Conservation (phyloP, 352 stramenopile genomes). For the Phytopythium litorale region DNA sequence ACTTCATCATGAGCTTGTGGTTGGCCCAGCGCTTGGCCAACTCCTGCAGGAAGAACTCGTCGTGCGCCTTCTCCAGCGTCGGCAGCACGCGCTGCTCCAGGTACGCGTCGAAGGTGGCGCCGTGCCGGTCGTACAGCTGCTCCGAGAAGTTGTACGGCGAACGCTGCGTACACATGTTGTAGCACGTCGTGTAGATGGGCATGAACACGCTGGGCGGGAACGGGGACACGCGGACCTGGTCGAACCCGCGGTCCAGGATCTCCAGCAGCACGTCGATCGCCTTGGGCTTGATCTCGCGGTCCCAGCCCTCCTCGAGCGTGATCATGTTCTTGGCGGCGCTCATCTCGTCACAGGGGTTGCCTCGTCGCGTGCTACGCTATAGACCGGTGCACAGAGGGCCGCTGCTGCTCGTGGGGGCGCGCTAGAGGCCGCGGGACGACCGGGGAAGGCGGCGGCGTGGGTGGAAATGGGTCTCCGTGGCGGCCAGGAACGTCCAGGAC, state of each 20-base stretch:
- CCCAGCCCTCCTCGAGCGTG: slow-evolving; percentile 82
- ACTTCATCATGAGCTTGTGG: slow-evolving; percentile 99
- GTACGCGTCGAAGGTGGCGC: slow-evolving; percentile 87
- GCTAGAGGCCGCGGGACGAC: not conserved
- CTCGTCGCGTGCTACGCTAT: too few species aligned
- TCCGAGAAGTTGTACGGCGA: slow-evolving; percentile 99
- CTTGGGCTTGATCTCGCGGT: slow-evolving; percentile 87
- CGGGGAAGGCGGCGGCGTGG: not conserved
- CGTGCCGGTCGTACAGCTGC: slow-evolving; percentile 98
- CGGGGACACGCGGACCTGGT: slow-evolving; percentile 74
- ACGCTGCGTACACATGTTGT: slow-evolving; percentile 99
- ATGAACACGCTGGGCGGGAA: slow-evolving; percentile 87
- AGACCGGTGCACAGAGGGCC: too few species aligned
- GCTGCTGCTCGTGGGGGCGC: not conserved
- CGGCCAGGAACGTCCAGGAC: not conserved
- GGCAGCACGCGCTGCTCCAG: slow-evolving; percentile 90
- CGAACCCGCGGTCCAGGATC: slow-evolving; percentile 84
- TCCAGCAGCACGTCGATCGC: slow-evolving; percentile 85
- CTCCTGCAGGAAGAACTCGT: slow-evolving; percentile 96
- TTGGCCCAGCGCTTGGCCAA: slow-evolving; percentile 97
- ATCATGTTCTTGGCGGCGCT: slow-evolving; percentile 76
- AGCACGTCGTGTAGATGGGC: slow-evolving; percentile 92
- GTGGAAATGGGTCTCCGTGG: not conserved
- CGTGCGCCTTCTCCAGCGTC: slow-evolving; percentile 81
- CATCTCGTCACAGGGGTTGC: slow-evolving; percentile 20